These are phyloP conservation scores for Aspergillus piperis DNA, from an alignment of 2,329 filamentous ascomycete genomes.

Conservation along the genomic window DNA sequence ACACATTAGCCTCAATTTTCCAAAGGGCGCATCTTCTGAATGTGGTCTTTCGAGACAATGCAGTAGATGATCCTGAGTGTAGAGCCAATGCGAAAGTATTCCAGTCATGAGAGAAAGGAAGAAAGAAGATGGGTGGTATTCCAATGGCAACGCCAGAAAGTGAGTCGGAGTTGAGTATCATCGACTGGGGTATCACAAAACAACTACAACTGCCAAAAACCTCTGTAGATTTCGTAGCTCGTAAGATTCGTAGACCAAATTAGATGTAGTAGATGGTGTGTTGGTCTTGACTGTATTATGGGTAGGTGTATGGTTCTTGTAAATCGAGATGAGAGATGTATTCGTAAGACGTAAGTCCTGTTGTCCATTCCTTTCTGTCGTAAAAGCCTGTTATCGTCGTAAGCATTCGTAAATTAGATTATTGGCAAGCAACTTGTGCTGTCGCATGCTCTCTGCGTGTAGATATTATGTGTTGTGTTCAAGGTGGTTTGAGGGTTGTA, in stretches of 20 bases:
- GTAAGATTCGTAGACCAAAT: not conserved
- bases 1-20: too few relatives aligned
- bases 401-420: too few relatives aligned
- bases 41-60: not conserved
- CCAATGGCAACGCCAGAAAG: not conserved
- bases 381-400: not conserved
- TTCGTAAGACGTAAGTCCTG: not conserved
- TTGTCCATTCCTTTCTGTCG: not conserved
- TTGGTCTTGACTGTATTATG: not conserved
- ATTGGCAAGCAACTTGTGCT: not conserved
- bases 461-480: not conserved
- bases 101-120: not conserved
- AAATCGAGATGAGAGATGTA: not conserved
- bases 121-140: not conserved
- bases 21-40: not conserved
- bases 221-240: not conserved
- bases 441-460: not conserved
- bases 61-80: not conserved
- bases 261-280: not conserved
- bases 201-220: not conserved
- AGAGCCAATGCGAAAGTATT: not conserved
- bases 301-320: not conserved
- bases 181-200: not conserved
- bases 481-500: not conserved
- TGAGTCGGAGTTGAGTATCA: not conserved